Conservation (phyloP, 2,329 filamentous ascomycete species). For the Aspergillus spinulosporus region DNA sequence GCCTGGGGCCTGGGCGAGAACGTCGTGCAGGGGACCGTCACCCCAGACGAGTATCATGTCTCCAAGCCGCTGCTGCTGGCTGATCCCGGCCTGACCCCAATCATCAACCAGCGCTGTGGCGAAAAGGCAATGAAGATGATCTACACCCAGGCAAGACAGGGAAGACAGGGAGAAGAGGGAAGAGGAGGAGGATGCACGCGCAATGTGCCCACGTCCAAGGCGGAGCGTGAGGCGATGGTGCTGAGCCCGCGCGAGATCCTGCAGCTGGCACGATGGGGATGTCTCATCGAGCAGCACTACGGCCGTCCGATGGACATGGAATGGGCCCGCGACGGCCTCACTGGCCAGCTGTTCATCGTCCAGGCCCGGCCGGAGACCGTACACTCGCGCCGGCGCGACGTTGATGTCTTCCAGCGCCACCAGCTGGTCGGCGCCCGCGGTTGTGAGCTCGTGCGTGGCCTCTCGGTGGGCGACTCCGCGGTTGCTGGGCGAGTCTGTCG, state of each 20-base stretch:
- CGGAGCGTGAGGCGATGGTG: slow-evolving; percentile 36
- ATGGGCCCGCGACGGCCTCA: slow-evolving; percentile 38
- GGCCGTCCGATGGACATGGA: slow-evolving; percentile 42
- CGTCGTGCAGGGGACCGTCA: slow-evolving; percentile 41
- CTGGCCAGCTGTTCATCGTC: slow-evolving; percentile 35
- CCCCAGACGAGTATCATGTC: slow-evolving; percentile 44
- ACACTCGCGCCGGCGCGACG: slow-evolving; percentile 33
- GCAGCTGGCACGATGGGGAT: slow-evolving; percentile 38
- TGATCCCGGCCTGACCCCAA: slow-evolving; percentile 29
- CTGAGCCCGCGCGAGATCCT: slow-evolving; percentile 38
- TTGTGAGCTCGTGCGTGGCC: slow-evolving; percentile 30
- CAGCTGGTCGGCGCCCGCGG: slow-evolving; percentile 31
- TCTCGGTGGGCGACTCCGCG: slow-evolving; percentile 38
- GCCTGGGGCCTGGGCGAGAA: slow-evolving; percentile 44
- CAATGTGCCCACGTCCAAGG: slow-evolving; percentile 41
- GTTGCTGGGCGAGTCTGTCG: slow-evolving; percentile 35
- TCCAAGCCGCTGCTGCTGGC: slow-evolving; percentile 38
- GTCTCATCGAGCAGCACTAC: slow-evolving; percentile 40
- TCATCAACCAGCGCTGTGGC: slow-evolving; percentile 38
- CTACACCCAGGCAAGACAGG: too few relatives aligned
- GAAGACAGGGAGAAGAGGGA: background rate
- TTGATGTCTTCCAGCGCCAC: slow-evolving; percentile 36
- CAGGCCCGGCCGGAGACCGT: slow-evolving; percentile 43
- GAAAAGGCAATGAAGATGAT: slow-evolving; percentile 40
- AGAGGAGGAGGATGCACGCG: slow-evolving; percentile 23